These are phyloP conservation scores for Metschnikowia henanensis DNA, from an alignment of 805 yeast genomes.

Conservation along the genomic window DNA sequence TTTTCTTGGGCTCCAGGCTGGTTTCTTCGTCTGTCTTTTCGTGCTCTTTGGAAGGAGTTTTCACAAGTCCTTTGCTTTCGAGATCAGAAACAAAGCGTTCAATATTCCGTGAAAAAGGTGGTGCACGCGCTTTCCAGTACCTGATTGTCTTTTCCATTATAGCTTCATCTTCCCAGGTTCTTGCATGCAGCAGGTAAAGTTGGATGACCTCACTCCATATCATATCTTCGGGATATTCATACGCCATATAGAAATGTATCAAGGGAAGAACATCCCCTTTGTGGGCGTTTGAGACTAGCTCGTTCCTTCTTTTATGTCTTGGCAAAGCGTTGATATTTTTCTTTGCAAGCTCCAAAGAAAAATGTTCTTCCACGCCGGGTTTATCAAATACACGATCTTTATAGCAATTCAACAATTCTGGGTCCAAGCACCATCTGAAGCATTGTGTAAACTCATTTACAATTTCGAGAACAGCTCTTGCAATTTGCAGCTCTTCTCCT, in stretches of 20 bases:
- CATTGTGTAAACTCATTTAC: neutral
- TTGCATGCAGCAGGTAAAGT: too few relatives aligned
- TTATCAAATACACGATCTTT: neutral
- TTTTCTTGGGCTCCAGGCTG: too few relatives aligned
- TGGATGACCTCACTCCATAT: too few relatives aligned
- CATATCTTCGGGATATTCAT: neutral
- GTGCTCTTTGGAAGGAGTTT: too few relatives aligned
- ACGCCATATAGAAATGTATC: slow-evolving; percentile 4
- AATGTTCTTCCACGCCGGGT: neutral
- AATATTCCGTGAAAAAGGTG: too few relatives aligned
- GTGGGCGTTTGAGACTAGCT: neutral
- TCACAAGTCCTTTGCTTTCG: too few relatives aligned
- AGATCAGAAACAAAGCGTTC: too few relatives aligned
- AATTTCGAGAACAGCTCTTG: neutral
- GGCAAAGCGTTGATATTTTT: neutral
- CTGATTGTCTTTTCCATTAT: too few relatives aligned
- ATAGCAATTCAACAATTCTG: neutral
- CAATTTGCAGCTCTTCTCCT: neutral
- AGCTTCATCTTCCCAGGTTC: too few relatives aligned
- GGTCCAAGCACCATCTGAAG: slow-evolving; percentile 1
- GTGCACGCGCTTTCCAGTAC: too few relatives aligned
- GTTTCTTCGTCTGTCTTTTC: too few relatives aligned
- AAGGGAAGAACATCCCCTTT: neutral
- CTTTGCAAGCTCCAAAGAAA: neutral
- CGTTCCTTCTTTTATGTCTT: neutral